Conservation (phyloP, 140 eudicot species). For the Bidens hawaiensis region DNA sequence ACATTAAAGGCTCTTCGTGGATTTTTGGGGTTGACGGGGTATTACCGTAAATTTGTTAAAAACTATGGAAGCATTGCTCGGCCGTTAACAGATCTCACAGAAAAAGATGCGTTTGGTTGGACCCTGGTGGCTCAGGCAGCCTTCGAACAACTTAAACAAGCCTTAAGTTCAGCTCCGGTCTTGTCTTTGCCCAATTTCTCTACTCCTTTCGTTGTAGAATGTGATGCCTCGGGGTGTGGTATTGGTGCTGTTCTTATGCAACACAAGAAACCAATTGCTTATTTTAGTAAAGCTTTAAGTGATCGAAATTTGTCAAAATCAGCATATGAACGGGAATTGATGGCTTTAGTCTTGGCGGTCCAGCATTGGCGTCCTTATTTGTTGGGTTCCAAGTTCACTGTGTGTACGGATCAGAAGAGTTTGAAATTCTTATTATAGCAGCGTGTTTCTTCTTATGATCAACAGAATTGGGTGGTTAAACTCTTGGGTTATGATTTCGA, state of each 20-base stretch:
- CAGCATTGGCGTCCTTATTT: no score
- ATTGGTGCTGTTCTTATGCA: background rate
- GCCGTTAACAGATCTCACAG: background rate
- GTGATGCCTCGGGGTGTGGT: background rate
- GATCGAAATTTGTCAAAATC: background rate
- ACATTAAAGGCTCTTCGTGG: background rate
- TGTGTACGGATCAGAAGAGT: no score
- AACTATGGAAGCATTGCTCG: background rate
- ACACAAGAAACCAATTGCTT: background rate
- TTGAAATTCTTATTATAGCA: no score
- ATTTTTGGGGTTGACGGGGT: background rate
- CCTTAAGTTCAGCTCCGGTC: background rate
- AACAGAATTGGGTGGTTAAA: no score
- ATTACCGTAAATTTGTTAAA: background rate
- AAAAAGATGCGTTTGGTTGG: background rate
- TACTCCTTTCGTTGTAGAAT: background rate
- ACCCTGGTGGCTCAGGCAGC: background rate
- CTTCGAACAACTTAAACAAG: background rate
- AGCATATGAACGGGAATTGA: background rate
- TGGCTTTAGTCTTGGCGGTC: no score
- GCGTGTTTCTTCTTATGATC: no score
- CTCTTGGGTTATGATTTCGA: no score
- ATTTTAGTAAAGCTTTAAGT: background rate
- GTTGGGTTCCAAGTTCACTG: no score
- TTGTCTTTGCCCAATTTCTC: background rate